A percentile compares a stretch with the other conserved stretches of the same genome.
These are phyloP conservation scores for Wilcoxina mikolae DNA, from an alignment of 495 filamentous ascomycete species.

Conservation along the genomic window DNA sequence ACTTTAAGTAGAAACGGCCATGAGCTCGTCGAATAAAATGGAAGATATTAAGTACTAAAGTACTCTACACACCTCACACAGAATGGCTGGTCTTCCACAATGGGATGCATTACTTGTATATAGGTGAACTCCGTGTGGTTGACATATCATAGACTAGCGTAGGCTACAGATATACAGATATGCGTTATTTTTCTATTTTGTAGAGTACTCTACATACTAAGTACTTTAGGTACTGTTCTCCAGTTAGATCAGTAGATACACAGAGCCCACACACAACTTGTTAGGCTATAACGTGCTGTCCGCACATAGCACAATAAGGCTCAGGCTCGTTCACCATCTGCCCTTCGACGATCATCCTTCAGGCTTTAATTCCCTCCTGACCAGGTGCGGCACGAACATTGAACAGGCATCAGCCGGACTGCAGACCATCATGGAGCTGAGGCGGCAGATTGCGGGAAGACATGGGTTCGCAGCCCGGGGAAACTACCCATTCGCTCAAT, in stretches of 20 bases:
- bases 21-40: too few species aligned
- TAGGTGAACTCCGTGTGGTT: neutral
- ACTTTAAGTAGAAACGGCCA: neutral
- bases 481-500: neutral
- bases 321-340: neutral
- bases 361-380: neutral
- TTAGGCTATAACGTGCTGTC: neutral
- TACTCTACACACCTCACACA: too few species aligned
- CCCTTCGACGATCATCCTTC: neutral
- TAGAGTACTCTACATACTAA: neutral
- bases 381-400: neutral
- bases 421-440: neutral
- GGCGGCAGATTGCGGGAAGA: constrained; percentile 3
- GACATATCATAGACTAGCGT: neutral
- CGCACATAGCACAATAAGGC: neutral
- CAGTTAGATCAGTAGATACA: neutral
- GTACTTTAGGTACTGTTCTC: neutral
- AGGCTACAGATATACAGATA: neutral
- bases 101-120: neutral
- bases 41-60: too few species aligned
- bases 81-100: neutral
- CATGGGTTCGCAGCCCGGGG: constrained; percentile 1
- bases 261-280: too few species aligned
- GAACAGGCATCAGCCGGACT: neutral
- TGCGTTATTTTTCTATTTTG: neutral